Base-by-base conservation (phyloP, 306 rosid species). In the Cucurbita pepo region DNA sequence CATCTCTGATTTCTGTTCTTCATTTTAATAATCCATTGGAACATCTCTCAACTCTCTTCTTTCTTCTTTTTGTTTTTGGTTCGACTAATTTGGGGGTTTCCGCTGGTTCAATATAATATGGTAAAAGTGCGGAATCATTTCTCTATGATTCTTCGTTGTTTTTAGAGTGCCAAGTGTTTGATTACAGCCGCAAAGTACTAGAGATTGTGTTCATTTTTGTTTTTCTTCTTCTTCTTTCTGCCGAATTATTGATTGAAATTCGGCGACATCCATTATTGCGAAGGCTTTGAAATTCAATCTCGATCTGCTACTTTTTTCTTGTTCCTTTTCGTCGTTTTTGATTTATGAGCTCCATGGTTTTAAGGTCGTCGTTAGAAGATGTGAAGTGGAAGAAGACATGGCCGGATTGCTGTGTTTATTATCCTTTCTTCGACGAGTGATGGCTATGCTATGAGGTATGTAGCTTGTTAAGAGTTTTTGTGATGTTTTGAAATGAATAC, bases 331-430 rank as follows among this genome's bases (percentile, higher is more conserved):
- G 75, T 75, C 73, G 43, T 56, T 15, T 74, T 50, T 50, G 80
- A 79, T 81, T 81, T 81, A 77, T 86, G 78, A 73, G 66, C 78
- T 83, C 54, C 81, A 75, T 66, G 78, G 57, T 82, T 79, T 81
- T 82, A 25, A 73, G 76, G 64, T 79, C 81, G 77, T 73, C 76
- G 77, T 75, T 82, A 37, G 77, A 61, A 75, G 84, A 78, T 78
- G 21, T 82, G 79, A 78, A 79, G 81, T 71, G 76, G 79, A 75
- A 83, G 76, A 48, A 83, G 76, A 48, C 41, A 51, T 78, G 77
- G 72, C 77, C 89, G 85, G 77, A 59, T 78, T 79, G 84, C 89
- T 86, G 78, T 81, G 81, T 84, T 72, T 86, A 77, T 69, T 85
- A 77, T 57, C 81, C 69, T 47, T 76, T 77, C 73, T 85, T 81